Conservation (phyloP, 2,329 filamentous ascomycete species). For the Pyrenophora graminea region DNA sequence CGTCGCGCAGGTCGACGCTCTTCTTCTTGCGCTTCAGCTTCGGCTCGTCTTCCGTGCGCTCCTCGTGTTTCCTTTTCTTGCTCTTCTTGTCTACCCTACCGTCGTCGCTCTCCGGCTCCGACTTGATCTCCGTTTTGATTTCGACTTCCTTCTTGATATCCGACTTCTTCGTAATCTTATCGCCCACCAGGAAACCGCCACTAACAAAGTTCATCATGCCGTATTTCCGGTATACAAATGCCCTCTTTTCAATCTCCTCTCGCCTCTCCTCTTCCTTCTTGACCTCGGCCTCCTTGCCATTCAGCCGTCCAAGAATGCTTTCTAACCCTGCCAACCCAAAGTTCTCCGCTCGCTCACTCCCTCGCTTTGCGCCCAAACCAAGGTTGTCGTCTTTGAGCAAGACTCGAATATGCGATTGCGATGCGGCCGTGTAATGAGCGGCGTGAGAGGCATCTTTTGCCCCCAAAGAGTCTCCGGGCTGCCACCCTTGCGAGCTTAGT, state of each 20-base stretch:
- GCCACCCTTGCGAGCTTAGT: constrained; percentile 86
- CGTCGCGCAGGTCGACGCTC: constrained; percentile 39
- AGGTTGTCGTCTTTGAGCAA: constrained; percentile 87
- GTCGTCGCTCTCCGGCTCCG: constrained; percentile 46
- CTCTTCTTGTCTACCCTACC: constrained; percentile 25
- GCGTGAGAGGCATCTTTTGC: constrained; percentile 75
- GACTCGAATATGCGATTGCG: constrained; percentile 82
- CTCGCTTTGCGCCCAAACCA: constrained; percentile 80
- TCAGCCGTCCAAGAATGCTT: constrained; percentile 82
- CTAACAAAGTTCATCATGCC: constrained; percentile 83
- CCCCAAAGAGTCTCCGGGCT: constrained; percentile 80
- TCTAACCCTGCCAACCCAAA: constrained; percentile 88
- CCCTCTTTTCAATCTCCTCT: constrained; percentile 71
- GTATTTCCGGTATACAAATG: constrained; percentile 75
- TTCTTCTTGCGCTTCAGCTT: constrained; percentile 47
- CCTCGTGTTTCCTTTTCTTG: constrained; percentile 44
- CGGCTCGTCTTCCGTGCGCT: constrained; percentile 36
- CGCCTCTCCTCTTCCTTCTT: constrained; percentile 70
- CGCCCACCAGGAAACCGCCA: constrained; percentile 73
- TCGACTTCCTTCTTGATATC: constrained; percentile 48
- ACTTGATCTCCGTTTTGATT: constrained; percentile 46
- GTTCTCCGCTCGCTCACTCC: constrained; percentile 68
- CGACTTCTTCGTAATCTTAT: constrained; percentile 56
- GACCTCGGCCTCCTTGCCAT: constrained; percentile 80
- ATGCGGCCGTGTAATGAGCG: constrained; percentile 76